Base-by-base conservation (phyloP, 306 rosid genomes). In the Pterocarpus santalinus region DNA sequence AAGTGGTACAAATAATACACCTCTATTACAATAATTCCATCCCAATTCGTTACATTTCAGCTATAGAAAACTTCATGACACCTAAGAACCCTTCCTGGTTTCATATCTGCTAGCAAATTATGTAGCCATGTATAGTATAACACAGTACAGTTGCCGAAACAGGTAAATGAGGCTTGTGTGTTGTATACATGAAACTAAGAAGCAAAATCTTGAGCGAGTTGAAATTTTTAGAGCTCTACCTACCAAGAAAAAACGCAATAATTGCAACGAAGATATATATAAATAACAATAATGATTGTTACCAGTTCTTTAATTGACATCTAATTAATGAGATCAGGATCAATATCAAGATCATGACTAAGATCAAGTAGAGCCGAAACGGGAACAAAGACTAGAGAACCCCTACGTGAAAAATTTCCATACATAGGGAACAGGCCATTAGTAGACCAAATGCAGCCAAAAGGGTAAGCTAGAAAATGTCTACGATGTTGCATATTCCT, bases 211-310 rank as follows among this genome's bases (percentile, higher is more conserved):
- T 22, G 28, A 39, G 43, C 71, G 71, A 51, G 82, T 81, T 66
- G 60, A 69, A 76, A 70, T 82, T 78, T 46, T 56, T 65, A 71
- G 73, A 46, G 57, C 72, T 53, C 35, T 77, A 75, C 77, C 80
- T 22, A 84, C 84, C 79, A 75, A 47, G 64, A 57, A 81, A 76
- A 85, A 60, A 61, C 73, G 49, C 71, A 53, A 66, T 28, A 38
- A 77, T 80, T 75, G 82, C 86, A 75, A 60, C 58, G 73, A 76
- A 28, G 72, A 3, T 39, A 39, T 39, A 80, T 65, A 89, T 76
- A 72, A 78, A 76, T 11, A 64, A 69, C 65, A 84, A 76, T 44
- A 58, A 75, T 53, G 46, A 82, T n/a, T 47, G 52, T 36, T 35
- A 22, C 52, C 75, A 64, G 63, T 62, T 34, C 52, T 70, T 79